Percentiles rank a stretch among this genome's conserved stretches.
Evolutionary conservation across 169 alveolate species (phyloP).

Genomic region (Theileria orientalis): DNA sequence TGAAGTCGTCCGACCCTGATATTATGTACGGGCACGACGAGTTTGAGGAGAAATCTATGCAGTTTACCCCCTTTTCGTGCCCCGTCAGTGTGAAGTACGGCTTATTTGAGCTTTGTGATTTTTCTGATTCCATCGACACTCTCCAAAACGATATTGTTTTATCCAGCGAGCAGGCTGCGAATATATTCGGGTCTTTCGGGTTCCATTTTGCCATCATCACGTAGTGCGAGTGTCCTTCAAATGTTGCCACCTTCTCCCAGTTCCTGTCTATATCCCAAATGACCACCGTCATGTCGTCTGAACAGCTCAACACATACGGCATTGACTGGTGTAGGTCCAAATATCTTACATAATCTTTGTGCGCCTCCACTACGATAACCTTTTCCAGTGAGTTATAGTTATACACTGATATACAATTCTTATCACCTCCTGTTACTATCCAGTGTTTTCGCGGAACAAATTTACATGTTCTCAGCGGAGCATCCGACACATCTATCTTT

Average conservation of each 20-base stretch:
- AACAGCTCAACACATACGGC: constrained; percentile 91
- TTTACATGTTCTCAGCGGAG: constrained; percentile 94
- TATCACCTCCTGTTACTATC: constrained; percentile 94
- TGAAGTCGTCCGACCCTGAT: constrained; percentile 95
- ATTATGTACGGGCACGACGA: constrained; percentile 93
- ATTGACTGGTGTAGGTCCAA: constrained; percentile 94
- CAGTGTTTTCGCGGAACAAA: constrained; percentile 93
- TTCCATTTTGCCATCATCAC: constrained; percentile 97
- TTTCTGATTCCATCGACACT: constrained; percentile 29
- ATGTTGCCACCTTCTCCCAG: constrained; percentile 89
- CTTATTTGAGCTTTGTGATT: constrained; percentile 40
- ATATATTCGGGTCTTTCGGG: constrained; percentile 94
- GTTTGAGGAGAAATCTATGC: constrained; percentile 79
- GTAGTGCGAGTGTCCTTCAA: constrained; percentile 96
- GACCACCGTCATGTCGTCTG: constrained; percentile 94
- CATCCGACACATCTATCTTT: constrained; percentile 89
- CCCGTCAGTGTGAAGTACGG: constrained; percentile 96
- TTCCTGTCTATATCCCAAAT: constrained; percentile 96
- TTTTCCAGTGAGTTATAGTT: constrained; percentile 96
- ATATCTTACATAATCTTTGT: constrained; percentile 95
- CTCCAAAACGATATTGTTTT: constrained; percentile 94
- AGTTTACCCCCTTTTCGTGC: constrained; percentile 96
- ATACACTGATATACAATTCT: constrained; percentile 88
- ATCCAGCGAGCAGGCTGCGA: constrained; percentile 96
- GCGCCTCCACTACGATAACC: constrained; percentile 92